Evolutionary conservation across 345 rosid species (phyloP).

Genomic region (Clausena lansium): DNA sequence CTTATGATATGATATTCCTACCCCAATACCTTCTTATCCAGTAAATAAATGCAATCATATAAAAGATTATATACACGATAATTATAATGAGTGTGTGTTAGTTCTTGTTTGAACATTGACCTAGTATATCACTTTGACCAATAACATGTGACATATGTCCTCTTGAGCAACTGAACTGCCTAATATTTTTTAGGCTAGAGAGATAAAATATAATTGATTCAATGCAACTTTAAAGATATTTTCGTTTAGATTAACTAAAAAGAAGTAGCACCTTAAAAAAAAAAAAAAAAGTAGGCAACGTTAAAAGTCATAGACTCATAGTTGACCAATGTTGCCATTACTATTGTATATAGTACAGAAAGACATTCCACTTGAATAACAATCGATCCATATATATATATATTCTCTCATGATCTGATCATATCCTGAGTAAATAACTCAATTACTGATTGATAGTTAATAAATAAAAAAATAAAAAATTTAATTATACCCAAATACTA

Average conservation of each 20-base stretch:
- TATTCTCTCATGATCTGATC: too few species aligned
- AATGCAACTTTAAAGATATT: not conserved
- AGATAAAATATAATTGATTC: not conserved
- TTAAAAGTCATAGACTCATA: too few species aligned
- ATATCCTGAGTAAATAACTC: too few species aligned
- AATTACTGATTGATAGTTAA: too few species aligned
- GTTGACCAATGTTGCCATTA: not conserved
- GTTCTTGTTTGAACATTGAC: conserved; percentile 1
- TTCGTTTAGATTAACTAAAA: too few species aligned
- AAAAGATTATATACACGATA: not conserved
- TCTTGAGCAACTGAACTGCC: not conserved
- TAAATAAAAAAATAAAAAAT: too few species aligned
- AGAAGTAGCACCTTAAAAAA: too few species aligned
- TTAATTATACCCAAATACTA: too few species aligned
- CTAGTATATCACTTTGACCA: not conserved
- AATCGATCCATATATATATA: not conserved
- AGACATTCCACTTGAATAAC: not conserved
- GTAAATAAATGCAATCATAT: too few species aligned
- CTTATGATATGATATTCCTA: not conserved
- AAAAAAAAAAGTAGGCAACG: too few species aligned
- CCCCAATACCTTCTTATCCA: too few species aligned
- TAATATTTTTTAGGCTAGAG: not conserved
- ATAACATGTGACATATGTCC: not conserved
- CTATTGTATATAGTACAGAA: not conserved
- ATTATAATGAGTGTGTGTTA: not conserved